Evolutionary conservation across 2,329 filamentous ascomycete species (phyloP).

Genomic region (Colletotrichum cordylinicola): DNA sequence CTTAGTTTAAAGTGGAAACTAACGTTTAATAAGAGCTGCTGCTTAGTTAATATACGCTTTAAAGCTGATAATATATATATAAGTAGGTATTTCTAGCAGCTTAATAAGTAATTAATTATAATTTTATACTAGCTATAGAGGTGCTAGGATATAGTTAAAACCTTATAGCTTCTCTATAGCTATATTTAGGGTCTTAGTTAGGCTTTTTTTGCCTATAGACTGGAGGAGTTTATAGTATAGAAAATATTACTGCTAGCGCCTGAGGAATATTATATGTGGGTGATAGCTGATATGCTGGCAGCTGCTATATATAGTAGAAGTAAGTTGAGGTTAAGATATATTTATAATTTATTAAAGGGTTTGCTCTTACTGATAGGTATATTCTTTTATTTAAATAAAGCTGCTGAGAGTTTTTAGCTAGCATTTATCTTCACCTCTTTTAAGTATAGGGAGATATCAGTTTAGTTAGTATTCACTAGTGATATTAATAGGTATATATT

Average conservation of each 20-base stretch:
- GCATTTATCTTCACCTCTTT: neutral
- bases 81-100: neutral
- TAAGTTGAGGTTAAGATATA: neutral
- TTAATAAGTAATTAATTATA: neutral
- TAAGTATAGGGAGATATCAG: neutral
- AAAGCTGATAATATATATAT: neutral
- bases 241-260: neutral
- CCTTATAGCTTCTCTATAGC: neutral
- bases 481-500: neutral
- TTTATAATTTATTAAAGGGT: neutral
- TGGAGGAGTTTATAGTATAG: neutral
- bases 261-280: neutral
- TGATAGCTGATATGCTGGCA: neutral
- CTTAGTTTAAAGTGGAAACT: neutral
- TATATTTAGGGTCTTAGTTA: neutral
- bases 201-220: neutral
- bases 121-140: neutral
- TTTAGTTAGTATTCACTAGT: neutral
- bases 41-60: neutral
- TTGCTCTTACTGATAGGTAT: neutral
- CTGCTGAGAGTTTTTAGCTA: neutral
- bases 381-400: neutral
- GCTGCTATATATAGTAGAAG: neutral
- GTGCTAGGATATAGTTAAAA: neutral
- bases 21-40: neutral